Evolutionary conservation across 352 stramenopile species (phyloP).

Genomic region (Phytophthora citrophthora): DNA sequence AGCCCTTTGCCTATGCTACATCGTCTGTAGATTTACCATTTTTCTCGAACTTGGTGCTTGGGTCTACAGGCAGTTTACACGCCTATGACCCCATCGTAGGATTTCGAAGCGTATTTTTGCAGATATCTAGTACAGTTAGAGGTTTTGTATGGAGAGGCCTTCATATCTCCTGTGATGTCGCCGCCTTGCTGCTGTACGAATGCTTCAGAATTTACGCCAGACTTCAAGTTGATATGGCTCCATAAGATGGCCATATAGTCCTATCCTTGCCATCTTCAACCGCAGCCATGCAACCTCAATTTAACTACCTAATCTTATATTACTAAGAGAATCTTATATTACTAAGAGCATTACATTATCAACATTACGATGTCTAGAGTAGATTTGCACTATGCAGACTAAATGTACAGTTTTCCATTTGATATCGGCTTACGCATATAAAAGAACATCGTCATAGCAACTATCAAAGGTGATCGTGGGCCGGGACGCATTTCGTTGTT

Average conservation of each 20-base stretch:
- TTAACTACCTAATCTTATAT: constrained; percentile 7
- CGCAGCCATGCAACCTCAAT: constrained; percentile 8
- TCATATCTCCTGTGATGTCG: constrained; percentile 16
- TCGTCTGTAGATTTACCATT: background rate
- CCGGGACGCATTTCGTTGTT: constrained; percentile 29
- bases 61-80: no score
- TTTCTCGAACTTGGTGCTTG: background rate
- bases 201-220: constrained; percentile 32
- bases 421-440: constrained; percentile 1
- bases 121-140: background rate
- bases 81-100: constrained; percentile 3
- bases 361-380: background rate
- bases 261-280: constrained; percentile 36
- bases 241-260: constrained; percentile 22
- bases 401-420: background rate
- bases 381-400: background rate
- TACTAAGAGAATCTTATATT: constrained; percentile 8
- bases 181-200: constrained; percentile 15
- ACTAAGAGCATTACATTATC: background rate
- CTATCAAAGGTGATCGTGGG: background rate
- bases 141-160: constrained; percentile 6
- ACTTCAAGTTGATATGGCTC: constrained; percentile 41
- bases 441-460: background rate
- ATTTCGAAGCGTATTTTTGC: constrained; percentile 28
- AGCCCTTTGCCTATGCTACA: constrained; percentile 4